Conservation (phyloP, 371 early-diverging fungal genomes). For the Apophysomyces ossiformis region DNA sequence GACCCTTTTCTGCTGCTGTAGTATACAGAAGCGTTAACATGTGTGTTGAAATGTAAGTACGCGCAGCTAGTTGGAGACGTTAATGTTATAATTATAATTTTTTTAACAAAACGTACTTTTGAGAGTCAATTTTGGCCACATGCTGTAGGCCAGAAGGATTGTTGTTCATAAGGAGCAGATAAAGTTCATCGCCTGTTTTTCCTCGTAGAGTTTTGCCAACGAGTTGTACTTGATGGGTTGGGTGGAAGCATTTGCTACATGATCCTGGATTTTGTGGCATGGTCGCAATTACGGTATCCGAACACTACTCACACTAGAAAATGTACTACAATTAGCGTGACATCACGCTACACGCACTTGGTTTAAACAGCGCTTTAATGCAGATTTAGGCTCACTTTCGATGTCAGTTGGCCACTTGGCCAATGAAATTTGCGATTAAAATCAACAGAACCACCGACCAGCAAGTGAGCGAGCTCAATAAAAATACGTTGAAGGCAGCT, state of each 20-base stretch:
- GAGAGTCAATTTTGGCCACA: not conserved
- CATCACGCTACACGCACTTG: too few relatives aligned
- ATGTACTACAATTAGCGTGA: too few relatives aligned
- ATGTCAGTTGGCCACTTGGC: too few relatives aligned
- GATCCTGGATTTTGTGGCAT: too few relatives aligned
- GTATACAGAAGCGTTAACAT: not conserved
- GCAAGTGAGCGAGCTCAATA: too few relatives aligned
- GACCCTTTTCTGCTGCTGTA: not conserved
- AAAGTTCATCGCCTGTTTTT: not conserved
- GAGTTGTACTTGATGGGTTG: not conserved
- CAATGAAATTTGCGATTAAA: too few relatives aligned
- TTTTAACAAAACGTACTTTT: not conserved
- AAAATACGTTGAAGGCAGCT: too few relatives aligned
- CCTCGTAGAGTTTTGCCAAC: not conserved
- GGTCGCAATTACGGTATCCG: too few relatives aligned
- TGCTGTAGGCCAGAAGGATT: not conserved
- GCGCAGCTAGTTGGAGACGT: not conserved
- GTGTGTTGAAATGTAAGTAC: not conserved
- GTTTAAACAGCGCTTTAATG: too few relatives aligned
- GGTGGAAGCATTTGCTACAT: not conserved
- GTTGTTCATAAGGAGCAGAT: slow-evolving; percentile 3
- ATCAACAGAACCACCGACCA: too few relatives aligned
- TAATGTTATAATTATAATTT: not conserved
- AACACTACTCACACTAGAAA: too few relatives aligned
- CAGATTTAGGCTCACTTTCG: too few relatives aligned